Base-by-base conservation (phyloP, 2,329 filamentous ascomycete genomes). In the Diaporthe amygdali region DNA sequence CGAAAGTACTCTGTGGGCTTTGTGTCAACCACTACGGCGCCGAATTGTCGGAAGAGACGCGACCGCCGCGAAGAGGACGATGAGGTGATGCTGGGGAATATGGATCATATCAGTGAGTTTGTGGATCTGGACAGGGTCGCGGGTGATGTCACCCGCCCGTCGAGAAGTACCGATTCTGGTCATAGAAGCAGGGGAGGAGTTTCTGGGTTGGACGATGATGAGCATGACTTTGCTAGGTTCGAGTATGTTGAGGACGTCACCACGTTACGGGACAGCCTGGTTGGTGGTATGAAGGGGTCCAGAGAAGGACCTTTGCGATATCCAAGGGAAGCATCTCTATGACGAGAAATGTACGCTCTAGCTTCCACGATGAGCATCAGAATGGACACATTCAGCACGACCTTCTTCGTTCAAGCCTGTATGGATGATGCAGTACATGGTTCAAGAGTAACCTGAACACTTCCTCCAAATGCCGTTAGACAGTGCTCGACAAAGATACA, bases 101-200 rank as follows among this genome's bases (percentile, higher is more conserved):
- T 70, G 68, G 68, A 70, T 44, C 66, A 68, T 27, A 70, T 70
- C 49, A 70, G 47, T 37, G 68, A 70, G 56, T 70, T 70, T 70
- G 68, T 70, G 6, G 56, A 70, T 37, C 39, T 70, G 15, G 56
- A 64, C 6, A 17, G 56, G 27, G 47, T 70, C 68, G 56, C 37
- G 1, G 39, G 30, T 22, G 68, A 70, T 3, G 37, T 66, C 34
- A 66, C 68, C 3, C 27, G 56, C n/a, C 59, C 59, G 7, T 46
- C 34, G 9, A 37, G 66, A 41, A 68, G 52, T 12, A 59, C 14
- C n/a, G 52, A 49, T n/a, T 59, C 52, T 7, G 51, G 66, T 0
- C 39, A 51, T n/a, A 32, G 52, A 15, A 49, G 32, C 5, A 49
- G 25, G 30, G 66, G 66, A 1, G 52, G 52, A n/a, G 30, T 30